Percentiles rank a stretch among this genome's conserved stretches.
These are phyloP conservation scores for Malus sylvestris DNA, from an alignment of 306 rosid species.

Conservation along the genomic window DNA sequence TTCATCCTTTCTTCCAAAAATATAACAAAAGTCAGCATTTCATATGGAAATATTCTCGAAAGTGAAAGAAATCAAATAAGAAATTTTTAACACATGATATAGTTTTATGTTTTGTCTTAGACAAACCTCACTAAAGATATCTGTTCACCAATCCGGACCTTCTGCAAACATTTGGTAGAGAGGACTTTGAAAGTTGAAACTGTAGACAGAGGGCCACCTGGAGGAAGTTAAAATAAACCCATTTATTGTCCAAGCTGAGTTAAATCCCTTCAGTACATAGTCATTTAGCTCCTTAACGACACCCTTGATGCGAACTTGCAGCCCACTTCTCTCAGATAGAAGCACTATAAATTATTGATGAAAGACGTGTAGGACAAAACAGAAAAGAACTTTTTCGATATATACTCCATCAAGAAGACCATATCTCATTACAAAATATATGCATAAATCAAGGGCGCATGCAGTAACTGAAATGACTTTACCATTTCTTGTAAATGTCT, in stretches of 20 bases:
- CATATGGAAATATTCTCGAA: conserved; percentile 16
- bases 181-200: conserved; percentile 71
- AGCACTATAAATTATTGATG: background rate
- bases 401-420: background rate
- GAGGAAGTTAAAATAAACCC: conserved; percentile 6
- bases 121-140: conserved; percentile 77
- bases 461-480: conserved; percentile 17
- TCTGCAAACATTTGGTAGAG: conserved; percentile 55
- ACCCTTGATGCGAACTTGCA: background rate
- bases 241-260: background rate
- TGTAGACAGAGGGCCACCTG: conserved; percentile 90
- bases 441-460: background rate
- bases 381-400: background rate
- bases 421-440: background rate
- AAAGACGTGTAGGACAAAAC: background rate
- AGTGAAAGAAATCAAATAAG: background rate
- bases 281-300: background rate
- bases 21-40: conserved; percentile 34
- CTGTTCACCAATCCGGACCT: conserved; percentile 64
- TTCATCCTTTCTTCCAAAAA: conserved; percentile 90
- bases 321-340: background rate
- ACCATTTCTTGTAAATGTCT: conserved; percentile 80
- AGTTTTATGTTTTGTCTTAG: conserved; percentile 1
- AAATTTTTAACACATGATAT: background rate
- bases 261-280: background rate